phyloP scores from a whole-genome alignment of 805 yeast genomes.

The Suhomyces emberorum region DNA sequence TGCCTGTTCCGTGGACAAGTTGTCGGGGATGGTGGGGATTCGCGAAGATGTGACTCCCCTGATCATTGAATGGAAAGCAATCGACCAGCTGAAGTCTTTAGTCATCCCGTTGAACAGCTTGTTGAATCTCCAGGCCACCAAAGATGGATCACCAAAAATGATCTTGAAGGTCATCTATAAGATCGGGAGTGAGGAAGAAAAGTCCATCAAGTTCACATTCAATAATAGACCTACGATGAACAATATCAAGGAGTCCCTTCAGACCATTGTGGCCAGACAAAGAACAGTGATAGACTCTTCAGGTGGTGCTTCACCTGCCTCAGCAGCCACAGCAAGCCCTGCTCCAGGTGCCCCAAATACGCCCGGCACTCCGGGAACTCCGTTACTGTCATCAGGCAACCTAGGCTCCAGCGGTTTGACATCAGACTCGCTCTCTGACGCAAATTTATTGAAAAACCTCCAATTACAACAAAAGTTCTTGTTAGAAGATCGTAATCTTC shows the following conservation, averaged over 20 bases:
- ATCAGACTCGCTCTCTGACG: slow-evolving; percentile 32
- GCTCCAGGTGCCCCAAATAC: slow-evolving; percentile 4
- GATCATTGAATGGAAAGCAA: slow-evolving; percentile 42
- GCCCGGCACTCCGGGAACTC: background rate
- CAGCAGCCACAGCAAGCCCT: slow-evolving; percentile 14
- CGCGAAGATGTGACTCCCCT: slow-evolving; percentile 42
- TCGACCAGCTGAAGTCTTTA: slow-evolving; percentile 34
- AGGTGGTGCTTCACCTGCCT: slow-evolving; percentile 31
- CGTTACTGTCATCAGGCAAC: slow-evolving; percentile 3
- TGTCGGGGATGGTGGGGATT: slow-evolving; percentile 39
- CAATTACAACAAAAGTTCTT: slow-evolving; percentile 77
- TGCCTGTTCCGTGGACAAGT: slow-evolving; percentile 41
- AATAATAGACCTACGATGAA: slow-evolving; percentile 75
- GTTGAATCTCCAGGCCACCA: slow-evolving; percentile 62
- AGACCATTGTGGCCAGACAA: slow-evolving; percentile 64
- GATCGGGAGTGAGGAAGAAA: slow-evolving; percentile 27
- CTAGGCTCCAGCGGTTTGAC: background rate
- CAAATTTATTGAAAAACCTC: slow-evolving; percentile 61
- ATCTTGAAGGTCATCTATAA: slow-evolving; percentile 55
- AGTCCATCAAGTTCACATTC: slow-evolving; percentile 51
- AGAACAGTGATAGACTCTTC: slow-evolving; percentile 47
- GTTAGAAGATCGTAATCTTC: slow-evolving; percentile 62
- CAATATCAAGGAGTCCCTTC: slow-evolving; percentile 61
- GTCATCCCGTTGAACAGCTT: slow-evolving; percentile 35
- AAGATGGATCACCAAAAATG: slow-evolving; percentile 64